Evolutionary conservation across 768 basidiomycete genomes (phyloP).

Genomic region (Dentipellis sp.): DNA sequence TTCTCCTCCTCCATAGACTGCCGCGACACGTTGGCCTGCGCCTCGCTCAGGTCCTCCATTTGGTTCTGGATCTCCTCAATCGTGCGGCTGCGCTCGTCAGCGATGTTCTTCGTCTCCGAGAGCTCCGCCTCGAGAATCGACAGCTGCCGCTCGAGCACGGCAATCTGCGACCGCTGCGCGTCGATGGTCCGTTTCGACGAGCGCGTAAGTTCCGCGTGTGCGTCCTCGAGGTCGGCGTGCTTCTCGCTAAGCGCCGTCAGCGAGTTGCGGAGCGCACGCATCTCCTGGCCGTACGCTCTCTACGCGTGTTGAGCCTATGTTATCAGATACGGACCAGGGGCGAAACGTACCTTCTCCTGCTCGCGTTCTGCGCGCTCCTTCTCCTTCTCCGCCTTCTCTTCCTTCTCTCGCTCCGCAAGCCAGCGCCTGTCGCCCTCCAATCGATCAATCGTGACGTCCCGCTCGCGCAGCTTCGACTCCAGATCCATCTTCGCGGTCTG

Average conservation of each 20-base stretch:
- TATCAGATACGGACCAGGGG: neutral
- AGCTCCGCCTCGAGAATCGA: conserved; percentile 41
- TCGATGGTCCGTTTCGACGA: conserved; percentile 39
- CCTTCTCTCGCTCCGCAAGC: conserved; percentile 58
- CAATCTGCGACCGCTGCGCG: conserved; percentile 41
- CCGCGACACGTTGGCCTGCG: conserved; percentile 23
- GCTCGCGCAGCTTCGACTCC: conserved; percentile 60
- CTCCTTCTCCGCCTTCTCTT: conserved; percentile 63
- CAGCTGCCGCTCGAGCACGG: conserved; percentile 36
- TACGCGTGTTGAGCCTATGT: conserved; percentile 16
- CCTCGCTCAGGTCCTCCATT: conserved; percentile 34
- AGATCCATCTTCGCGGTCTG: conserved; percentile 56
- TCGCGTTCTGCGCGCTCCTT: conserved; percentile 37
- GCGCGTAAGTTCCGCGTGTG: conserved; percentile 38
- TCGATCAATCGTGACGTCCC: conserved; percentile 49
- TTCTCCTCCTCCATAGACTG: conserved; percentile 38
- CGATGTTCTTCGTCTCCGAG: conserved; percentile 28
- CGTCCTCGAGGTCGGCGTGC: conserved; percentile 52
- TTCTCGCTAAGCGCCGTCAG: conserved; percentile 46
- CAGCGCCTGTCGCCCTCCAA: conserved; percentile 64
- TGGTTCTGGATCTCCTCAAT: conserved; percentile 38
- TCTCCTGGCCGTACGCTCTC: conserved; percentile 40
- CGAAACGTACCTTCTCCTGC: conserved; percentile 48
- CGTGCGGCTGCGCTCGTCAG: conserved; percentile 31
- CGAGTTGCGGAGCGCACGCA: conserved; percentile 40